Conservation (phyloP, 1,284 basidiomycete genomes). For the Sporisorium iseilematis-ciliati region DNA sequence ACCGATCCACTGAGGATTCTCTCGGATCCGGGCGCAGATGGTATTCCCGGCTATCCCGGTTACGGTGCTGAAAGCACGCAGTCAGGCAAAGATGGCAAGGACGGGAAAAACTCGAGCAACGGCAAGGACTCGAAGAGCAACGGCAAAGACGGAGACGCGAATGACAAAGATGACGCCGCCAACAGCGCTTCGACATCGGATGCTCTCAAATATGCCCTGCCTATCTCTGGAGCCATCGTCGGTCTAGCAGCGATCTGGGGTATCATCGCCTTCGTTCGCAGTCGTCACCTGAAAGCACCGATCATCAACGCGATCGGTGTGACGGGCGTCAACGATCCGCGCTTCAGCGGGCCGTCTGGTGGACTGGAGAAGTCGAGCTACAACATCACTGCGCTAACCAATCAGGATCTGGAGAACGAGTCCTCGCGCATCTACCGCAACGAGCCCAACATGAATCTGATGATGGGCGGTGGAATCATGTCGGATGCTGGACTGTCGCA, state of each 20-base stretch:
- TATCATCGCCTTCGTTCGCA: slow-evolving; percentile 18
- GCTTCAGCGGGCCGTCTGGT: slow-evolving; percentile 20
- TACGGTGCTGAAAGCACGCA: slow-evolving; percentile 14
- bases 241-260: slow-evolving; percentile 38
- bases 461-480: slow-evolving; percentile 42
- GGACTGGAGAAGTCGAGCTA: slow-evolving; percentile 1
- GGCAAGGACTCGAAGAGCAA: slow-evolving; percentile 6
- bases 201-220: slow-evolving; percentile 44
- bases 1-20: slow-evolving; percentile 26
- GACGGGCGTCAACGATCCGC: slow-evolving; percentile 34
- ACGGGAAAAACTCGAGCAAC: slow-evolving; percentile 26
- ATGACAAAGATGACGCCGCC: slow-evolving; percentile 14
- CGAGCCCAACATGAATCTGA: slow-evolving; percentile 46
- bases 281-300: slow-evolving; percentile 22
- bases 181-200: slow-evolving; percentile 7
- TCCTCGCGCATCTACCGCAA: slow-evolving; percentile 27
- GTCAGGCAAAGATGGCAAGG: slow-evolving; percentile 19
- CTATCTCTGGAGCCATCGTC: slow-evolving; percentile 39
- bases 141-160: slow-evolving; percentile 2
- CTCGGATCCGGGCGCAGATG: slow-evolving; percentile 33
- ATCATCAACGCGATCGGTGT: slow-evolving; percentile 36
- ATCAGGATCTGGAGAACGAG: slow-evolving; percentile 25
- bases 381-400: slow-evolving; percentile 1
- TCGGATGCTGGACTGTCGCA: slow-evolving; percentile 39
- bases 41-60: slow-evolving; percentile 35